Evolutionary conservation across 2,329 filamentous ascomycete genomes (phyloP).

Genomic region (Cordyceps farinosa): DNA sequence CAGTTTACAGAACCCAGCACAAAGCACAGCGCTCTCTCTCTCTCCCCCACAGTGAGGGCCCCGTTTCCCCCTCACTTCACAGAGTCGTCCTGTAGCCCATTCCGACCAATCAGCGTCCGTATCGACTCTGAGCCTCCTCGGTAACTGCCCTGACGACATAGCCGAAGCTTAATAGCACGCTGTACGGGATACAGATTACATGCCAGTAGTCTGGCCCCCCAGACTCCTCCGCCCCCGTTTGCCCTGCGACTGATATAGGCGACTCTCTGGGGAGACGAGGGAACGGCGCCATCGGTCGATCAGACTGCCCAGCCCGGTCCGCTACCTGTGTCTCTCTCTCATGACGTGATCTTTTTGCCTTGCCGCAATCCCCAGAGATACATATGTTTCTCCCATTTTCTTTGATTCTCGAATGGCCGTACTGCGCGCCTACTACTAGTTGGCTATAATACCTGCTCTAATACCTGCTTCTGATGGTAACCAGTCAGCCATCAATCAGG

Average conservation of each 20-base stretch:
- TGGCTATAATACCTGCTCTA: not conserved
- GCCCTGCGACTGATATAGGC: not conserved
- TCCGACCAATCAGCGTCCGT: conserved; percentile 11
- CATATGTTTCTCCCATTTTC: too few relatives aligned
- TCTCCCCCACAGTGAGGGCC: not conserved
- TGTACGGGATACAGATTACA: too few relatives aligned
- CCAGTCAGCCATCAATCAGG: not conserved
- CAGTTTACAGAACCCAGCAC: not conserved
- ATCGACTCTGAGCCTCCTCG: conserved; percentile 14
- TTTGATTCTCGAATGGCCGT: too few relatives aligned
- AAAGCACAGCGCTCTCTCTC: too few relatives aligned
- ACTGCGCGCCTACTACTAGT: not conserved
- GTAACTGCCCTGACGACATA: conserved; percentile 11
- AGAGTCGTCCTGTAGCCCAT: not conserved
- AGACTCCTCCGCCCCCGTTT: not conserved
- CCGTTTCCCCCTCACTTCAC: conserved; percentile 3
- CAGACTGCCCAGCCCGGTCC: not conserved
- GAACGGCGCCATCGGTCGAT: not conserved
- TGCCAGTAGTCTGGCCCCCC: not conserved
- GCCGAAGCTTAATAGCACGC: not conserved
- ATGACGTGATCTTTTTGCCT: too few relatives aligned
- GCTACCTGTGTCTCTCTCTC: too few relatives aligned
- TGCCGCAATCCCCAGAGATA: too few relatives aligned
- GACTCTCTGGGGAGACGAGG: not conserved
- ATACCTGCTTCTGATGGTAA: too few relatives aligned